Percentiles rank a stretch among this genome's conserved stretches.
Evolutionary conservation across 228 moss, liverwort and hornwort genomes (phyloP).

Genomic region (Sphagnum fallax): DNA sequence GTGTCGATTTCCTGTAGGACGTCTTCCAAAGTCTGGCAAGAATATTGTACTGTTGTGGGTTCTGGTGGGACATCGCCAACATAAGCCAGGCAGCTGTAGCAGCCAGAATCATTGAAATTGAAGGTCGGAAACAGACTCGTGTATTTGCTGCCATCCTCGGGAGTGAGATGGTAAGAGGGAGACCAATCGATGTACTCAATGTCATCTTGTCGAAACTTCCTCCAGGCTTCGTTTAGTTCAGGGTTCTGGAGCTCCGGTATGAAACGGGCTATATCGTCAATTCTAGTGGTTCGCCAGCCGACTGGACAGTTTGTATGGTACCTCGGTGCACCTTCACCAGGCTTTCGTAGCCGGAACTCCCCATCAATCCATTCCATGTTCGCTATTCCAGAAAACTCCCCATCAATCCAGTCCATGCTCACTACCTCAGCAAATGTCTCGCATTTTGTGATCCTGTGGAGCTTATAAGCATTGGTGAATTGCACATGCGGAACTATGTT

Average conservation of each 20-base stretch:
- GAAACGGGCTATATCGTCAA: conserved; percentile 25
- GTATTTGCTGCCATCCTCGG: background rate
- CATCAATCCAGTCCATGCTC: too few relatives aligned
- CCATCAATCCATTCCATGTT: conserved; percentile 24
- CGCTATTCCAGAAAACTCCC: conserved; percentile 1
- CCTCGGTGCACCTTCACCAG: background rate
- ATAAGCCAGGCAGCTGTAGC: conserved; percentile 25
- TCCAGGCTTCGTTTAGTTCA: conserved; percentile 33
- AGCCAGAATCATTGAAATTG: conserved; percentile 26
- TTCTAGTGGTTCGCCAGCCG: conserved; percentile 27
- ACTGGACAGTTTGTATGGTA: conserved; percentile 24
- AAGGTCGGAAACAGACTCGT: conserved; percentile 23
- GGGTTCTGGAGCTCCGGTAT: conserved; percentile 18
- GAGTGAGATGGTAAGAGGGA: conserved; percentile 6
- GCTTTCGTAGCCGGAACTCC: conserved; percentile 4
- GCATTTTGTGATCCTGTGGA: too few relatives aligned
- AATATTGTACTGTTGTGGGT: background rate
- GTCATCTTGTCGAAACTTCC: conserved; percentile 6
- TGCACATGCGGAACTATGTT: too few relatives aligned
- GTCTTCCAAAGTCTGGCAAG: background rate
- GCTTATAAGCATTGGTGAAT: too few relatives aligned
- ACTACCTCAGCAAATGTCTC: too few relatives aligned
- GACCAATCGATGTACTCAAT: conserved; percentile 25
- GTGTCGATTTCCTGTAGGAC: background rate
- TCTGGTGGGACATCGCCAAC: background rate